A percentile compares a stretch with the other conserved stretches of the same genome.
Evolutionary conservation across 768 basidiomycete genomes (phyloP).

Genomic region (Coprinopsis cinerea): DNA sequence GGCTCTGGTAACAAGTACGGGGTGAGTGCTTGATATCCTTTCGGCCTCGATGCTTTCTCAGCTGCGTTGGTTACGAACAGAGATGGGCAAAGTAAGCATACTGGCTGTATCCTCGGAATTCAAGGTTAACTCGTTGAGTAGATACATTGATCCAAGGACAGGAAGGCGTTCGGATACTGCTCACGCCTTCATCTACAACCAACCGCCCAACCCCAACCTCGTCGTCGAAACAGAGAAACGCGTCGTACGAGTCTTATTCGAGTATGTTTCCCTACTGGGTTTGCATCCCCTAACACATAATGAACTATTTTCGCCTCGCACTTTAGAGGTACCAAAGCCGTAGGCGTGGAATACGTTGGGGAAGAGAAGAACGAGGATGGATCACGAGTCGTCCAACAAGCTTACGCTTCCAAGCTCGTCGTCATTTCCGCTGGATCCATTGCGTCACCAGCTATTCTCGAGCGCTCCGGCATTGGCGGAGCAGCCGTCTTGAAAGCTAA

Average conservation of each 20-base stretch:
- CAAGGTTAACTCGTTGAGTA: conserved; percentile 18
- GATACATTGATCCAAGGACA: conserved; percentile 46
- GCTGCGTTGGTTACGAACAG: conserved; percentile 22
- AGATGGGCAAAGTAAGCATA: conserved; percentile 46
- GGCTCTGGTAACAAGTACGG: conserved; percentile 35
- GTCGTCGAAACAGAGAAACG: conserved; percentile 32
- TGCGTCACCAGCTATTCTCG: conserved; percentile 50
- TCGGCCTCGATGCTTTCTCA: neutral
- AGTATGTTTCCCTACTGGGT: conserved; percentile 24
- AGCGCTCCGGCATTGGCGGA: conserved; percentile 58
- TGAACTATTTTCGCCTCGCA: neutral
- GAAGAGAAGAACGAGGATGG: conserved; percentile 13
- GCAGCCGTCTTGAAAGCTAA: conserved; percentile 37
- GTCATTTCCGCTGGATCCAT: conserved; percentile 49
- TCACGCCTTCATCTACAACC: conserved; percentile 46
- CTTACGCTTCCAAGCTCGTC: conserved; percentile 37
- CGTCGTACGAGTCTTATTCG: conserved; percentile 44
- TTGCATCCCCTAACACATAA: neutral
- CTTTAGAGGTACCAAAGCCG: conserved; percentile 32
- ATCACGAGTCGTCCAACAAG: conserved; percentile 20
- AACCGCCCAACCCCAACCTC: conserved; percentile 37
- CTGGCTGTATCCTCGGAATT: neutral
- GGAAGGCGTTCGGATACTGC: conserved; percentile 55
- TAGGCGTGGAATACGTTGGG: conserved; percentile 49
- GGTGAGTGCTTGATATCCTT: conserved; percentile 25